These are phyloP conservation scores for Schizochytrium sp. DNA, from an alignment of 108 stramenopile species.

Conservation along the genomic window DNA sequence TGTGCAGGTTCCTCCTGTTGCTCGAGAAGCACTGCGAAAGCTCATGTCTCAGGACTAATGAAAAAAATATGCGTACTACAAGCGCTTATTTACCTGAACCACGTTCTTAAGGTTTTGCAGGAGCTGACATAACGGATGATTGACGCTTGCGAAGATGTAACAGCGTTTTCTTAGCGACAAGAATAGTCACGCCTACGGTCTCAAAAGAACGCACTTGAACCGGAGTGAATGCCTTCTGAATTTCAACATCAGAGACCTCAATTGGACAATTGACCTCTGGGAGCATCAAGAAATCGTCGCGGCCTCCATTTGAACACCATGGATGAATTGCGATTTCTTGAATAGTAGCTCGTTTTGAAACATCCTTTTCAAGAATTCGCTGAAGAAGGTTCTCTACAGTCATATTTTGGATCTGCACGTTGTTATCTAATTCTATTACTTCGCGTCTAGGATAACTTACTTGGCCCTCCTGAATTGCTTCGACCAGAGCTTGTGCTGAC, in stretches of 20 bases:
- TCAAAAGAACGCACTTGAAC: not conserved
- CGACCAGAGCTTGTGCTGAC: not conserved
- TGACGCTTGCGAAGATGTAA: not conserved
- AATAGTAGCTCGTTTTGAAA: not conserved
- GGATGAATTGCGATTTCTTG: not conserved
- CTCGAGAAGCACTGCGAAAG: too few relatives aligned
- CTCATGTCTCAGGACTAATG: too few relatives aligned
- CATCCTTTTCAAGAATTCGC: not conserved
- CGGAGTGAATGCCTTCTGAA: slow-evolving; percentile 4
- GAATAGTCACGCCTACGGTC: not conserved
- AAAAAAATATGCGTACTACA: too few relatives aligned
- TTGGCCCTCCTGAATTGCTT: slow-evolving; percentile 4
- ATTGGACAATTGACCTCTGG: not conserved
- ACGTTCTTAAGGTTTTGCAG: too few relatives aligned
- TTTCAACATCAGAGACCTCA: not conserved
- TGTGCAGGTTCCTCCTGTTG: too few relatives aligned
- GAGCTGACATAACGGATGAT: too few relatives aligned
- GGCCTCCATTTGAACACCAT: slow-evolving; percentile 1
- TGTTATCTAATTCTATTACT: not conserved
- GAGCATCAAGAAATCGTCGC: not conserved
- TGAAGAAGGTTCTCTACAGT: not conserved
- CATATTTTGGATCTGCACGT: not conserved
- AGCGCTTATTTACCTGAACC: too few relatives aligned
- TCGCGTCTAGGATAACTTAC: slow-evolving; percentile 3
- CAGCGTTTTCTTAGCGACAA: not conserved